Evolutionary conservation across 495 filamentous ascomycete species (phyloP).

Genomic region (Schizothecium vesticola): DNA sequence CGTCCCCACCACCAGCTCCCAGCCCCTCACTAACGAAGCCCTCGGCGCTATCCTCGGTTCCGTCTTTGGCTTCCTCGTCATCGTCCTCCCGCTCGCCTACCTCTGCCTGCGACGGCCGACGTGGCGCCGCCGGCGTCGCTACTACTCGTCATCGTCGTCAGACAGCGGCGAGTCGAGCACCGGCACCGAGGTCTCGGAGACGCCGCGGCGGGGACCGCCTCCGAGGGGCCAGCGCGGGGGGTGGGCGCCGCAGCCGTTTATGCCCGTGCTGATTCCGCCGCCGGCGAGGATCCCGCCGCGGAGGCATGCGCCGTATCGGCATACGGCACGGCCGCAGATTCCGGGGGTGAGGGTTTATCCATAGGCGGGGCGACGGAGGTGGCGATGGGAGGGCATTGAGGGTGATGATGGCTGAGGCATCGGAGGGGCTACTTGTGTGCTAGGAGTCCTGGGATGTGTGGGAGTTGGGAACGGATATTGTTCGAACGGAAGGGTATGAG

Average conservation of each 20-base stretch:
- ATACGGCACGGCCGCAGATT: slow-evolving; percentile 2
- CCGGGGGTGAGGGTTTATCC: slow-evolving; percentile 3
- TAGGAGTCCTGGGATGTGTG: not conserved
- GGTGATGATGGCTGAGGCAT: not conserved
- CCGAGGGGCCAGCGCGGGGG: not conserved
- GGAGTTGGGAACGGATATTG: not conserved
- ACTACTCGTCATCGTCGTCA: not conserved
- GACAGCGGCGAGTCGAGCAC: not conserved
- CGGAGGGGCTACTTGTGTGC: not conserved
- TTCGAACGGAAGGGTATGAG: not conserved
- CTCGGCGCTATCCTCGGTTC: slow-evolving; percentile 20
- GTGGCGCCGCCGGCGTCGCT: not conserved
- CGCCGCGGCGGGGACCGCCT: not conserved
- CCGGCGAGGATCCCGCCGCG: slow-evolving; percentile 6
- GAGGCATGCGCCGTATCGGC: slow-evolving; percentile 8
- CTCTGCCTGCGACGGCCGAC: slow-evolving; percentile 3
- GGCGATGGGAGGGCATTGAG: not conserved
- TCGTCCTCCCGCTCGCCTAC: slow-evolving; percentile 13
- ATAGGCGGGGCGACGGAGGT: not conserved
- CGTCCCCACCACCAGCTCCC: not conserved
- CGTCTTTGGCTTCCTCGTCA: slow-evolving; percentile 12
- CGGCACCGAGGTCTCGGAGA: not conserved
- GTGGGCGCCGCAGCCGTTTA: not conserved
- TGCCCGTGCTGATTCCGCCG: slow-evolving; percentile 5
- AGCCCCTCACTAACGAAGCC: slow-evolving; percentile 11